Evolutionary conservation across 176 grass and related monocot genomes (phyloP), one percentile per base, ranked within the genome.

Genomic region (Raddia guianensis): DNA sequence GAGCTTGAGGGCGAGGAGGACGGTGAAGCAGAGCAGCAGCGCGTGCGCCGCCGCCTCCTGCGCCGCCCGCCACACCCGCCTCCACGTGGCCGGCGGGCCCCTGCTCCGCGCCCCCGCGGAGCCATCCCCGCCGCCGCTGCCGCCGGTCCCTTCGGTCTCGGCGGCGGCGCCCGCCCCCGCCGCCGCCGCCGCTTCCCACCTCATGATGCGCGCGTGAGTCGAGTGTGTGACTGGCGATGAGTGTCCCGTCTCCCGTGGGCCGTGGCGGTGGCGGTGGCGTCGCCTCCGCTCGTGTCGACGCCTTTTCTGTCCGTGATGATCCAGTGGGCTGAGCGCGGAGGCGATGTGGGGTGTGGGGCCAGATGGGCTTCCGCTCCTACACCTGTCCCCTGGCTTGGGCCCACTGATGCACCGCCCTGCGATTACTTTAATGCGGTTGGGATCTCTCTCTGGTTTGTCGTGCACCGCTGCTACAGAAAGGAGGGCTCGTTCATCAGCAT

Each of bases 11-110:
- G 87, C 85, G 79, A 96, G 82, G 67, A 92, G 74, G 53, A 79
- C n/a, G 50, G 90, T 88, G 82, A 96, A 96, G 74, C 93, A 90
- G 90, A 96, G 82, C 80, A 96, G 85, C 42, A 90, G 81, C 40
- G 44, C 87, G 85, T 96, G 93, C 66, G 85, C 93, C 5, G 49
- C 78, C 70, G 88, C 74, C 74, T 76, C 90, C 79, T 74, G 87
- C 59, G 74, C 93, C 53, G 87, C 82, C 50, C 64, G 84, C 55
- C 78, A 43, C 54, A 88, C 90, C 74, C 63, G 74, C 82, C 72
- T 58, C 90, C 93, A 88, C 85, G 82, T 90, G 55, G 81, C 64
- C 51, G 68, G 49, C 42, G 42, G 9, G 12, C 72, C 27, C 54
- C 77, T 78, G 7, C 55, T 40, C 16, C 7, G 53, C 43, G 3